These are phyloP conservation scores for Fraxinus latifolia DNA, from an alignment of 305 asterid species.

Conservation along the genomic window DNA sequence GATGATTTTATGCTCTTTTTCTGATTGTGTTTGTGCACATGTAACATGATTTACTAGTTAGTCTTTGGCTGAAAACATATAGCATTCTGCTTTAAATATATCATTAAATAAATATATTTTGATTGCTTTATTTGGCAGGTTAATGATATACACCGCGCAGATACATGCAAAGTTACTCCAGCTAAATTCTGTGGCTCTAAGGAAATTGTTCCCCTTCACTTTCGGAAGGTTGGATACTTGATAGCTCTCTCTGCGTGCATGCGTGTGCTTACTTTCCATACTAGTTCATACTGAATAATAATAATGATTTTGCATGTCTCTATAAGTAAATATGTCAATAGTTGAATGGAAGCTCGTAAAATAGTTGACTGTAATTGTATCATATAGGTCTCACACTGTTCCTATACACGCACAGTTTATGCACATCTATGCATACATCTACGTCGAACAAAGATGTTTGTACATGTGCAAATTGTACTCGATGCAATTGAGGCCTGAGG, in stretches of 20 bases:
- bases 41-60: slow-evolving; percentile 12
- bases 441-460: not conserved
- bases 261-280: not conserved
- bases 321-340: not conserved
- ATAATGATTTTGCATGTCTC: not conserved
- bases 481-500: not conserved
- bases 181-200: slow-evolving; percentile 92
- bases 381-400: not conserved
- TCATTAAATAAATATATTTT: slow-evolving; percentile 10
- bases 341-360: not conserved
- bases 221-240: slow-evolving; percentile 55
- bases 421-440: not conserved
- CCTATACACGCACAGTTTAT: not conserved
- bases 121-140: slow-evolving; percentile 49
- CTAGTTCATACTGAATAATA: not conserved
- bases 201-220: slow-evolving; percentile 84
- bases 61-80: slow-evolving; percentile 21
- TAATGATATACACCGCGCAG: slow-evolving; percentile 66
- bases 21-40: not conserved
- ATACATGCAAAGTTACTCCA: slow-evolving; percentile 92
- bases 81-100: slow-evolving; percentile 8
- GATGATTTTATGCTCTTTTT: not conserved
- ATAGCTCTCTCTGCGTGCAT: slow-evolving; percentile 4
- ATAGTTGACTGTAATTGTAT: not conserved
- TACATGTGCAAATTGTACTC: not conserved